Evolutionary conservation across 768 basidiomycete species (phyloP), one percentile per base, ranked within the genome.

Genomic region (Lentinula edodes): DNA sequence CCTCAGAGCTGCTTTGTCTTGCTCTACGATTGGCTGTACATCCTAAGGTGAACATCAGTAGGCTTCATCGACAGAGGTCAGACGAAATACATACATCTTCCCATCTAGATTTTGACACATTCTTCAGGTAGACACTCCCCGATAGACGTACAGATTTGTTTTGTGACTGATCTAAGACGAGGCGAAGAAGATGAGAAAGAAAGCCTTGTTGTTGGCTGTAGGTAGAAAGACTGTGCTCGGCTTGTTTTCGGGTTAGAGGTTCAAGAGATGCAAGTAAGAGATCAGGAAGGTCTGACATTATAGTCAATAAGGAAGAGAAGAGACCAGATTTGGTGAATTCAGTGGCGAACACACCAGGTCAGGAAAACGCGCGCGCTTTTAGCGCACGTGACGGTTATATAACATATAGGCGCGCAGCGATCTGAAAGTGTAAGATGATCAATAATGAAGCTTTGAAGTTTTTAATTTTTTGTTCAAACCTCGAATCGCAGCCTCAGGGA

Each of bases 41-140:
- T 92, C 90, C 87, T 91, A 65, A 15, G 72, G 61, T 41, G 65
- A 65, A 36, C 46, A 54, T 48, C 46, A 4, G 41, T 58, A 28
- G 13, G 15, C 18, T 6, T 9, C n/a, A 60, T 45, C 45, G 41
- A 39, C 20, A 34, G 52, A 58, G 48, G 55, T 53, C 8, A 18
- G 35, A 41, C 38, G 63, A 20, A 56, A 5, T 13, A 76, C 83
- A 32, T 50, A 92, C 94, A 80, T 95, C 93, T 46, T 87, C 88
- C 95, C 95, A 98, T 75, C 88, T 82, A 32, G 84, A 79, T 72
- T 91, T 94, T 62, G 94, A 83, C 50, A 89, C 81, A 70, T 98
- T 97, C 78, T 98, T 98, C 66, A 97, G 87, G 75, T 91, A 95
- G 38, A 98, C 88, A 56, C 90, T 89, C 2, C 87, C 95, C 1